phyloP scores from a whole-genome alignment of 2,329 filamentous ascomycete genomes.

The Botryotinia narcissicola region DNA sequence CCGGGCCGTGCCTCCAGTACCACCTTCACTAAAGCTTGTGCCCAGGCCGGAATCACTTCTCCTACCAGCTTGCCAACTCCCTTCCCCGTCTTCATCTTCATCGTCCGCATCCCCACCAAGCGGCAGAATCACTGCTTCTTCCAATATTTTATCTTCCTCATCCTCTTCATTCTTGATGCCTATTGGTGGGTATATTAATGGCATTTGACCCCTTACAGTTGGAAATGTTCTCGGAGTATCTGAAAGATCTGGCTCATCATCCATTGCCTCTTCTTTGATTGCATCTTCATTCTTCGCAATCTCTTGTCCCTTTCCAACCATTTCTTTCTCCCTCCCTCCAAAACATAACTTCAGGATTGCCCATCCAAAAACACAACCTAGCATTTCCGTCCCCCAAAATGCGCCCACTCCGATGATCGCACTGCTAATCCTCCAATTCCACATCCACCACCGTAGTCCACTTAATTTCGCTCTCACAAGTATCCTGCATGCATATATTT shows the following conservation, averaged over 20 bases:
- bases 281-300: constrained; percentile 14
- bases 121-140: constrained; percentile 34
- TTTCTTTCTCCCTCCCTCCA: constrained; percentile 27
- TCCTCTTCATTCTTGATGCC: constrained; percentile 36
- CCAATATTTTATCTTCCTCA: constrained; percentile 33
- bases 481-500: constrained; percentile 71
- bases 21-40: constrained; percentile 51
- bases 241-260: constrained; percentile 40
- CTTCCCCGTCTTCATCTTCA: constrained; percentile 47
- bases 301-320: constrained; percentile 30
- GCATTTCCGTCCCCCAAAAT: constrained; percentile 77
- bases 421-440: constrained; percentile 69
- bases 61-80: constrained; percentile 32
- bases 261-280: constrained; percentile 20
- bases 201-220: constrained; percentile 43
- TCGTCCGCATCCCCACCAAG: constrained; percentile 47
- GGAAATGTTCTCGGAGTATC: constrained; percentile 48
- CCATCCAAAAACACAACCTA: constrained; percentile 67
- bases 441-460: constrained; percentile 83
- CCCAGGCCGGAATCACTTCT: constrained; percentile 51
- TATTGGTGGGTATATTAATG: constrained; percentile 42
- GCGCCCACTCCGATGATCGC: constrained; percentile 65
- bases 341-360: constrained; percentile 41
- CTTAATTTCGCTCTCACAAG: constrained; percentile 71
- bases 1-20: constrained; percentile 25